Evolutionary conservation across 345 rosid genomes (phyloP).

Genomic region (Brassica cretica): DNA sequence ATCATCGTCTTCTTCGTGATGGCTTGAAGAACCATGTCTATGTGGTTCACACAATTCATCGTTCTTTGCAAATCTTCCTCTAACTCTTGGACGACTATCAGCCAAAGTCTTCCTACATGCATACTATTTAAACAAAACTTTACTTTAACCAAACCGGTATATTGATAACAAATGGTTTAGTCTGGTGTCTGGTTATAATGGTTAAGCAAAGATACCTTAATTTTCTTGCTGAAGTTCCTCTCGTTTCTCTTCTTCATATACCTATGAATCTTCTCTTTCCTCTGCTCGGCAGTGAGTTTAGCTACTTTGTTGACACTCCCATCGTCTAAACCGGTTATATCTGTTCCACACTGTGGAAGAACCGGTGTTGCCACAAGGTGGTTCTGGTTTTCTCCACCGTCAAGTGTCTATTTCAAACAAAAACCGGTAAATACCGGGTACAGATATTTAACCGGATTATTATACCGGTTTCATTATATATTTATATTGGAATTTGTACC

Average conservation of each 20-base stretch:
- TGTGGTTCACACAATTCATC: slow-evolving; percentile 68
- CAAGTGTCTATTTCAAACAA: slow-evolving; percentile 5
- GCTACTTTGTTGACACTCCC: slow-evolving; percentile 64
- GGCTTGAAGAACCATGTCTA: slow-evolving; percentile 54
- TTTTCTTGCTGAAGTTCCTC: slow-evolving; percentile 97
- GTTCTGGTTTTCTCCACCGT: slow-evolving; percentile 33
- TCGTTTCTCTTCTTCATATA: slow-evolving; percentile 94
- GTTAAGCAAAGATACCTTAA: slow-evolving; percentile 55
- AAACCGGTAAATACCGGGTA: background rate
- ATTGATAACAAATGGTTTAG: slow-evolving; percentile 1
- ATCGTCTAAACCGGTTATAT: slow-evolving; percentile 71
- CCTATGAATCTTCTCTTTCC: slow-evolving; percentile 90
- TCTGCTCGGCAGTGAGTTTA: slow-evolving; percentile 75
- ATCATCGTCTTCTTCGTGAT: slow-evolving; percentile 71
- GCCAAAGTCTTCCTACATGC: slow-evolving; percentile 97
- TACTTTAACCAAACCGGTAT: background rate
- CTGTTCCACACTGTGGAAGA: slow-evolving; percentile 36
- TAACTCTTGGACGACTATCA: slow-evolving; percentile 88
- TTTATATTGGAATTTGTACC: background rate
- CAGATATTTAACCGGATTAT: background rate
- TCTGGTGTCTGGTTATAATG: slow-evolving; percentile 15
- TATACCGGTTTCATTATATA: slow-evolving; percentile 2
- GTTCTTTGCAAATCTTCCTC: slow-evolving; percentile 95
- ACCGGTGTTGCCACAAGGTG: slow-evolving; percentile 34
- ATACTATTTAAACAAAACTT: slow-evolving; percentile 48